A percentile compares a stretch with the other conserved stretches of the same genome.
These are phyloP conservation scores for Hemisphaericaspora nanyangensis DNA, from an alignment of 805 yeast species.

Conservation along the genomic window DNA sequence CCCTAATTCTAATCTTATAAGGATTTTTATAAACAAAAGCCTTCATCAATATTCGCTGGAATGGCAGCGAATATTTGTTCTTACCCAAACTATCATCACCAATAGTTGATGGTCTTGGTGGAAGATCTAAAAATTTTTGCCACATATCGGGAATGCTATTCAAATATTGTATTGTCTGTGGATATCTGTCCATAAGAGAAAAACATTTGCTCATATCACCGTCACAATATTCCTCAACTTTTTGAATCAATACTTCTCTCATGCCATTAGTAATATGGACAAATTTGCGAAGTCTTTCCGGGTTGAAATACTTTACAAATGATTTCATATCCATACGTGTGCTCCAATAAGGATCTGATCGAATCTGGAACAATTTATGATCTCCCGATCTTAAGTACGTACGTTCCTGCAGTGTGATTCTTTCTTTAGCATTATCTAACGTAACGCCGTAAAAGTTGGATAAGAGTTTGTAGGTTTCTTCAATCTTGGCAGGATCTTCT, in stretches of 20 bases:
- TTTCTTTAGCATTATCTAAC: constrained; percentile 10
- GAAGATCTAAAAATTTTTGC: too few species aligned
- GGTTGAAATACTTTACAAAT: constrained; percentile 8
- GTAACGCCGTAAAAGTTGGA: constrained; percentile 26
- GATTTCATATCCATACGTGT: constrained; percentile 4
- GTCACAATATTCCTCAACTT: background rate
- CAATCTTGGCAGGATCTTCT: constrained; percentile 8
- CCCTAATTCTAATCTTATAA: too few species aligned
- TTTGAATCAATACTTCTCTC: background rate
- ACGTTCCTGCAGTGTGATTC: constrained; percentile 4
- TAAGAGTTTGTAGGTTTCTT: constrained; percentile 16
- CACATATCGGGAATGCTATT: background rate
- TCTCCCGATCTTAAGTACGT: constrained; percentile 2
- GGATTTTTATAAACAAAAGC: too few species aligned
- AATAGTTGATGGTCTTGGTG: too few species aligned
- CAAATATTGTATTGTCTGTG: background rate
- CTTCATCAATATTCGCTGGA: too few species aligned
- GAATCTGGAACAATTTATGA: constrained; percentile 4
- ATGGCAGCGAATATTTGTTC: too few species aligned
- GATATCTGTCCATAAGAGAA: background rate
- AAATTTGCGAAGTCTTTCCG: background rate
- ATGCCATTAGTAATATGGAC: background rate
- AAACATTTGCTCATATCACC: background rate
- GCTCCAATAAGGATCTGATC: background rate
- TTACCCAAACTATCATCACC: too few species aligned